These are phyloP conservation scores for Fusarium mundagurra DNA, from an alignment of 2,329 filamentous ascomycete species.

Conservation along the genomic window DNA sequence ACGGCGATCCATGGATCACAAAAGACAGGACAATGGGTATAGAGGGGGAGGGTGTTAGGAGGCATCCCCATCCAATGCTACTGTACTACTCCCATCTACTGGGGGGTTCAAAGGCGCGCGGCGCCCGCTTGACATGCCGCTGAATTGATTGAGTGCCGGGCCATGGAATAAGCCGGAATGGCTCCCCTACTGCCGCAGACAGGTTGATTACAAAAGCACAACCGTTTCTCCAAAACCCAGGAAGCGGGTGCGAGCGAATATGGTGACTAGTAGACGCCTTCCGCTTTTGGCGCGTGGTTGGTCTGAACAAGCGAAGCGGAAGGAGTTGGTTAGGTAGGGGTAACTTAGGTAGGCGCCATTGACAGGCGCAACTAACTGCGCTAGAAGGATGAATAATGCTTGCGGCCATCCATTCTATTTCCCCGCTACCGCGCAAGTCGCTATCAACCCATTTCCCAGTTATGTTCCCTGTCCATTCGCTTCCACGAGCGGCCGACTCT, in stretches of 20 bases:
- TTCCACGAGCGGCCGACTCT: slow-evolving; percentile 23
- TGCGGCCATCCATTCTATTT: slow-evolving; percentile 25
- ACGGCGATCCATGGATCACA: slow-evolving; percentile 22
- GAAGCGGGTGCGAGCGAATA: slow-evolving; percentile 35
- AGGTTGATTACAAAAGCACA: slow-evolving; percentile 4
- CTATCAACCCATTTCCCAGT: slow-evolving; percentile 2
- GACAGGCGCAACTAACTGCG: slow-evolving; percentile 32
- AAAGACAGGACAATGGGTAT: slow-evolving; percentile 13
- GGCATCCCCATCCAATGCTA: slow-evolving; percentile 13
- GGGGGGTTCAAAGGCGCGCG: slow-evolving; percentile 13
- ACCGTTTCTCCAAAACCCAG: not conserved
- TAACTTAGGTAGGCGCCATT: slow-evolving; percentile 27
- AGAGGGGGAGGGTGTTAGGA: slow-evolving; percentile 14
- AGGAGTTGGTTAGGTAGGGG: slow-evolving; percentile 15
- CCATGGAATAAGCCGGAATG: slow-evolving; percentile 23
- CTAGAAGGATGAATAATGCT: slow-evolving; percentile 34
- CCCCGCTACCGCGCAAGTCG: slow-evolving; percentile 32
- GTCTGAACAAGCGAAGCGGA: slow-evolving; percentile 28
- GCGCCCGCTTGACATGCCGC: slow-evolving; percentile 39
- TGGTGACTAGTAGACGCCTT: slow-evolving; percentile 37
- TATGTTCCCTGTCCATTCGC: slow-evolving; percentile 7
- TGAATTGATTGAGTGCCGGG: slow-evolving; percentile 36
- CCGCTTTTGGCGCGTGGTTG: slow-evolving; percentile 39
- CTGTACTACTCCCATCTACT: slow-evolving; percentile 5
- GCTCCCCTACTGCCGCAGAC: slow-evolving; percentile 23